Base-by-base conservation (phyloP, 2,329 filamentous ascomycete species). In the Fusarium metavorans region DNA sequence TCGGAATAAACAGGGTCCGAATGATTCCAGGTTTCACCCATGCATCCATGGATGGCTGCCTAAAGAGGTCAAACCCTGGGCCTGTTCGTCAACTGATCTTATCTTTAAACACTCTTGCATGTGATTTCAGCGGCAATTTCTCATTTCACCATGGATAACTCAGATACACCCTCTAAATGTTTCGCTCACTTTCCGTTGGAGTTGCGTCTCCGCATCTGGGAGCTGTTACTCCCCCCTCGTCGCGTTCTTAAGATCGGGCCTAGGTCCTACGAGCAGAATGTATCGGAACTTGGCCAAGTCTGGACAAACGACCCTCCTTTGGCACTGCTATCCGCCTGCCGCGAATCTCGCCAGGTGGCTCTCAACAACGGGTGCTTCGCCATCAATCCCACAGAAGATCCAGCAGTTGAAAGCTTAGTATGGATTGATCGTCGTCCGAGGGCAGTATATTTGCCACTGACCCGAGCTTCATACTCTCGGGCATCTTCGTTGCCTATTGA, bases 171-270 rank as follows among this genome's bases (percentile, higher is more conserved):
- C 5, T 16, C 4, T 13, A 34, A 32, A 11, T 18, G 9, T 16
- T 64, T 70, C n/a, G 3, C 14, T 5, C 7, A 16, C 11, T 37
- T 73, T 6, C 67, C 71, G 0, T 2, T 9, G 1, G 71, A 73
- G 7, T 16, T 71, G 9, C 54, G 35, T 1, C 37, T 73, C 2
- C 50, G 52, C 13, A 61, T 73, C 2, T 73, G 71, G 71, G 25
- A 67, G 27, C 18, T 27, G 13, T 56, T 56, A 9, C 23, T 70
- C 4, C 68, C 61, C 34, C 5, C 34, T 20, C 6, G n/a, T 50
- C 30, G 58, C 23, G 20, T 13, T 4, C 32, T 69, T 14, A 32
- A 61, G 30, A 61, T 61, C 13, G 35, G 18, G 25, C 20, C 34
- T 1, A 58, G 23, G 8, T 25, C n/a, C 35, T 13, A n/a, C 9